These are phyloP conservation scores for Euphorbia celastroides DNA, from an alignment of 441 rosid species.

Conservation along the genomic window DNA sequence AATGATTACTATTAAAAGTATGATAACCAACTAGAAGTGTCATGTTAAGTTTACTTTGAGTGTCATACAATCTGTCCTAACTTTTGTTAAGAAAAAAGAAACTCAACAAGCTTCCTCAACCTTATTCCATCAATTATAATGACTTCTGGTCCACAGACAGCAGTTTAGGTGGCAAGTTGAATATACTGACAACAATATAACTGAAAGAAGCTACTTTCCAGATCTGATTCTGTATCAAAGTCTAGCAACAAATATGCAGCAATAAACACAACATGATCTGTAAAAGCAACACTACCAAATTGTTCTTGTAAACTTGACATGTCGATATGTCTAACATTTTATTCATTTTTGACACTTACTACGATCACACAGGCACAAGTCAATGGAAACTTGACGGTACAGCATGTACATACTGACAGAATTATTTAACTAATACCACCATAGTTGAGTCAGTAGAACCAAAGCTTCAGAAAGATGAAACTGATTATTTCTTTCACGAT, in stretches of 20 bases:
- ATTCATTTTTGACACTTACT: neutral
- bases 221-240: neutral
- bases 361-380: neutral
- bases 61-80: neutral
- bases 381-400: neutral
- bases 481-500: neutral
- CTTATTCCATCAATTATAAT: neutral
- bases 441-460: neutral
- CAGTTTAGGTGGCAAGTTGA: neutral
- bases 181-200: neutral
- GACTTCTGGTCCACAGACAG: neutral
- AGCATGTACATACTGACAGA: neutral
- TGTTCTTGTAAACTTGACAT: constrained; percentile 4
- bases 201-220: neutral
- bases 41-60: neutral
- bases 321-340: neutral
- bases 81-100: neutral
- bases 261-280: neutral
- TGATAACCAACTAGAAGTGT: neutral
- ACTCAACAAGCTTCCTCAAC: neutral
- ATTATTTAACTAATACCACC: neutral
- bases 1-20: neutral
- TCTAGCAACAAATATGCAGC: neutral
- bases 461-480: constrained; percentile 5
- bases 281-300: constrained; percentile 1